Base-by-base conservation (phyloP, 495 filamentous ascomycete species). In the Lentithecium fluviatile region DNA sequence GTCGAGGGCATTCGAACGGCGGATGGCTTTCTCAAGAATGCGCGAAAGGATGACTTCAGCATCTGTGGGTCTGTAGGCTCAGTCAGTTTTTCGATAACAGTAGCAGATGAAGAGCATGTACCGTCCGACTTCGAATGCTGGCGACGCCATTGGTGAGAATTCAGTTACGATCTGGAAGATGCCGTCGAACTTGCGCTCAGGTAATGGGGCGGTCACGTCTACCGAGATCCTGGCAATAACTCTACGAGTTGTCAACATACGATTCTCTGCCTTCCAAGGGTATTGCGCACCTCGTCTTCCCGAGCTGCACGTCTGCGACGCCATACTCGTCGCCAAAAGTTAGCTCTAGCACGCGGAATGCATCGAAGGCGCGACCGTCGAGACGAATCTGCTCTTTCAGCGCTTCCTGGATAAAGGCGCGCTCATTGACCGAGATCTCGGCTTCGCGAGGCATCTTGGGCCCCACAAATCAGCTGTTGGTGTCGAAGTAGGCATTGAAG, bases 181-280 rank as follows among this genome's bases (percentile, higher is more conserved):
- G 69, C 94, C 94, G 70, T 97, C 93, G 68, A 96, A 96, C 48
- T 91, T 91, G 25, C 94, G 86, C 72, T 97, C 93, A 45, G 87
- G 76, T 70, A 84, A 90, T 38, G 94, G 94, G 52, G 86, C 81
- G 15, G 87, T 85, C 42, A 97, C 86, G 76, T 93, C 88, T 55
- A 89, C 85, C n/a, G 91, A 93, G 56, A 95, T 89, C 58, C 88
- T 86, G 26, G 86, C 88, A 56, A 95, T 77, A 55, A 97, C 80
- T 70, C 94, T 97, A 69, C 21, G 42, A 21, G 57, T 47, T 38
- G 67, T 67, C 59, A 65, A 58, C 56, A 47, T 0, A 55, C 47
- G 10, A 32, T 46, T 50, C 10, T 12, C 6, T 37, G 47, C 34
- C 11, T 21, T 17, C 19, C 15, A 6, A n/a, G 4, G 19, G 68